These are phyloP conservation scores for Solanum piurae DNA, from an alignment of 257 asterid species.

Conservation along the genomic window DNA sequence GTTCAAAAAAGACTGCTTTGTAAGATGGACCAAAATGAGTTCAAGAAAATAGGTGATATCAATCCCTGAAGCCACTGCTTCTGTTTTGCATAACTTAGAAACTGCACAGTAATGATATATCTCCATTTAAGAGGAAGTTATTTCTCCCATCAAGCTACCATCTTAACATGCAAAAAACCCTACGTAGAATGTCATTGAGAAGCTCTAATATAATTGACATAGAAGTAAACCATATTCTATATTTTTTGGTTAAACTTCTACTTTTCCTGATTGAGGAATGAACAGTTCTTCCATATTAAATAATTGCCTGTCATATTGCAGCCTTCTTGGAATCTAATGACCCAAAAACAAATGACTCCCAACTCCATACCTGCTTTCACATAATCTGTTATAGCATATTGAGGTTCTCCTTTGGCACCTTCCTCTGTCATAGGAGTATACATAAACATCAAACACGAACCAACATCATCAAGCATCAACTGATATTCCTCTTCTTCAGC, in stretches of 20 bases:
- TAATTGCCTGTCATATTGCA: background rate
- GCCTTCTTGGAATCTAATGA: background rate
- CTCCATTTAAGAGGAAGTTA: background rate
- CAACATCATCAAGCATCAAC: slow-evolving; percentile 72
- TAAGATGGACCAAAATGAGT: background rate
- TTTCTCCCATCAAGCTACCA: background rate
- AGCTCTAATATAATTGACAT: background rate
- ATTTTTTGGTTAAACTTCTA: background rate
- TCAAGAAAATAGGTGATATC: background rate
- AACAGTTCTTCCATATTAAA: background rate
- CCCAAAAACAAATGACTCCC: background rate
- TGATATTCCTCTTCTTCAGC: slow-evolving; percentile 86
- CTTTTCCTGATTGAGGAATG: background rate
- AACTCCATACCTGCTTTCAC: slow-evolving; percentile 69
- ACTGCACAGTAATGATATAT: background rate
- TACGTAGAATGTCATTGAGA: background rate
- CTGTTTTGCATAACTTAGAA: background rate
- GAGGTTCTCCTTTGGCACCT: slow-evolving; percentile 97
- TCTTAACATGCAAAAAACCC: background rate
- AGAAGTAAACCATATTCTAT: background rate
- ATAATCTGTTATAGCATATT: slow-evolving; percentile 85
- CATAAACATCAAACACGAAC: slow-evolving; percentile 88
- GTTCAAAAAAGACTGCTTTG: background rate
- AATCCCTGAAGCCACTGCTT: background rate
- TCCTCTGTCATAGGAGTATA: slow-evolving; percentile 93